A percentile compares a stretch with the other conserved stretches of the same genome.
Conservation (phyloP, 2,329 filamentous ascomycete species). For the Conoideocrella luteorostrata region DNA sequence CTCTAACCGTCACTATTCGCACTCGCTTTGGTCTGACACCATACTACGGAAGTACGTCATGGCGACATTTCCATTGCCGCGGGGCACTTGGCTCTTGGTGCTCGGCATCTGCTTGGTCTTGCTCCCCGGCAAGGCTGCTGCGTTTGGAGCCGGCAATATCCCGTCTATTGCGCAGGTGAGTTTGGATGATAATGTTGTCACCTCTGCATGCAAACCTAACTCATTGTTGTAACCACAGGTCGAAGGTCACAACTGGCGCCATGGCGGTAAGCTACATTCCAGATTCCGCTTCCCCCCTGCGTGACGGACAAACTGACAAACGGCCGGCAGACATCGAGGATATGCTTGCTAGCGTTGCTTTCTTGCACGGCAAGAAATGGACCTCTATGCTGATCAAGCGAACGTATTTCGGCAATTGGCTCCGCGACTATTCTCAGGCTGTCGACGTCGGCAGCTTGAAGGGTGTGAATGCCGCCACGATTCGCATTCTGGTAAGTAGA, state of each 20-base stretch:
- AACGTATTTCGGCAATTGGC: constrained; percentile 82
- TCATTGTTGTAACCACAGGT: constrained; percentile 39
- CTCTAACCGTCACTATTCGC: too few relatives aligned
- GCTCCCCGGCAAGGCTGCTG: constrained; percentile 48
- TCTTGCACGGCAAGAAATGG: constrained; percentile 79
- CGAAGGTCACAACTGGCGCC: constrained; percentile 63
- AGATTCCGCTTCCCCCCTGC: background rate
- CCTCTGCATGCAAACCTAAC: background rate
- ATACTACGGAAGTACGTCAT: constrained; percentile 36
- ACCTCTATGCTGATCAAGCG: constrained; percentile 70
- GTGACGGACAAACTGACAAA: background rate
- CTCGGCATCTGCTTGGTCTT: constrained; percentile 48
- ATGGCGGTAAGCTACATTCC: constrained; percentile 47
- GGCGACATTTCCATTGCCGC: constrained; percentile 40
- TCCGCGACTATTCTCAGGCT: constrained; percentile 79
- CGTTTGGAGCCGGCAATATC: constrained; percentile 67
- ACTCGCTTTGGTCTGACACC: too few relatives aligned
- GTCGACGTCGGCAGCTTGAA: constrained; percentile 76
- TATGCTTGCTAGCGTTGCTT: constrained; percentile 69
- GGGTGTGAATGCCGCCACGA: constrained; percentile 69
- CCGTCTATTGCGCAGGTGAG: constrained; percentile 52
- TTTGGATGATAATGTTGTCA: background rate
- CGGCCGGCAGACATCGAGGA: constrained; percentile 66
- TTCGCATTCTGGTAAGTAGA: constrained; percentile 57
- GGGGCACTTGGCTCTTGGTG: constrained; percentile 46